Percentiles rank a stretch among this genome's conserved stretches.
Conservation (phyloP, 805 yeast genomes). For the Ogataea methanolica region DNA sequence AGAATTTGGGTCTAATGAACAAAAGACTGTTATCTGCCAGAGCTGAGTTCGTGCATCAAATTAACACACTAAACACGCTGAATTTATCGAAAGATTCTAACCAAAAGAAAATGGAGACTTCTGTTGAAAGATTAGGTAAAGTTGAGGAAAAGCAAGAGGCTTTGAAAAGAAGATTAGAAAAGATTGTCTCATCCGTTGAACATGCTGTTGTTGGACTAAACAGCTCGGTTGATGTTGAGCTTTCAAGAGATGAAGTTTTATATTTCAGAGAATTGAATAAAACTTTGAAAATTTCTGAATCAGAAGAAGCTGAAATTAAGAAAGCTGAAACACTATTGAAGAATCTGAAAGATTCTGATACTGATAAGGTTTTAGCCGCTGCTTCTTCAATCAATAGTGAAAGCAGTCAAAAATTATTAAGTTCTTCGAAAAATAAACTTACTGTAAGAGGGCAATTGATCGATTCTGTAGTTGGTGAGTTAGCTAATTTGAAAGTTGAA, state of each 20-base stretch:
- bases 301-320: constrained; percentile 16
- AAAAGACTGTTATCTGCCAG: constrained; percentile 15
- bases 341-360: constrained; percentile 17
- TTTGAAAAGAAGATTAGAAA: constrained; percentile 14
- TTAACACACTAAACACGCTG: constrained; percentile 13
- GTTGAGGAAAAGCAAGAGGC: constrained; percentile 28
- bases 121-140: constrained; percentile 29
- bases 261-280: constrained; percentile 22
- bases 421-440: constrained; percentile 15
- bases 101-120: constrained; percentile 13
- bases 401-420: constrained; percentile 4
- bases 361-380: background rate
- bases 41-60: constrained; percentile 23
- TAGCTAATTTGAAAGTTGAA: constrained; percentile 3
- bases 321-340: constrained; percentile 9
- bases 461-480: constrained; percentile 5
- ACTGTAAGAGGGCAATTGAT: constrained; percentile 11
- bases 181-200: constrained; percentile 8
- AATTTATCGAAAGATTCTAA: constrained; percentile 11
- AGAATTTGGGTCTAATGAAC: constrained; percentile 11
- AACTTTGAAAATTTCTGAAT: constrained; percentile 9
- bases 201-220: constrained; percentile 4
- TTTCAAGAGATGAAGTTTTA: constrained; percentile 24
- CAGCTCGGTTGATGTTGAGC: constrained; percentile 8
- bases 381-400: constrained; percentile 1